These are phyloP conservation scores for Xylariaceae sp. DNA, from an alignment of 2,329 filamentous ascomycete species.

Conservation along the genomic window DNA sequence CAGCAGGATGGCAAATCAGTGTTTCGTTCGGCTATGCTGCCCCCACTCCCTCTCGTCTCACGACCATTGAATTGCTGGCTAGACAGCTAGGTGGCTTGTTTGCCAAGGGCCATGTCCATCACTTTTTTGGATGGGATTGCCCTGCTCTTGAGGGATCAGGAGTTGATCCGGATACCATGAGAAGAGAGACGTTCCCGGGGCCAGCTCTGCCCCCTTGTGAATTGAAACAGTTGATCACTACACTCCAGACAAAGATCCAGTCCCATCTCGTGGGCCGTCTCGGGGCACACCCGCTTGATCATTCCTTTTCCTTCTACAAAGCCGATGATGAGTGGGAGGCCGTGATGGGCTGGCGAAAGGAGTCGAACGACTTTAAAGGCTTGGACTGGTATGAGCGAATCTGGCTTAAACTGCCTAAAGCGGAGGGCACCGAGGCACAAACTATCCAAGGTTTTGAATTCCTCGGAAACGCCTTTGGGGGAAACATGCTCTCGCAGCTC, in stretches of 20 bases:
- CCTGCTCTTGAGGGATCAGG: slow-evolving; percentile 19
- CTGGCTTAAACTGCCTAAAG: slow-evolving; percentile 17
- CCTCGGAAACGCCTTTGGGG: slow-evolving; percentile 28
- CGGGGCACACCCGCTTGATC: slow-evolving; percentile 11
- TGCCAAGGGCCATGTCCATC: slow-evolving; percentile 11
- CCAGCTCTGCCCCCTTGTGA: slow-evolving; percentile 13
- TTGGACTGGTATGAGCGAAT: slow-evolving; percentile 19
- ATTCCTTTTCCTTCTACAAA: slow-evolving; percentile 25
- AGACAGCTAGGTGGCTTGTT: slow-evolving; percentile 28
- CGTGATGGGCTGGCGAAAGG: slow-evolving; percentile 20
- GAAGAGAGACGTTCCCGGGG: slow-evolving; percentile 10
- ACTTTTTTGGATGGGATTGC: slow-evolving; percentile 19
- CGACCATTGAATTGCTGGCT: slow-evolving; percentile 21
- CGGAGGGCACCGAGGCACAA: background rate
- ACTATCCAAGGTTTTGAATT: slow-evolving; percentile 12
- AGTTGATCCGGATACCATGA: slow-evolving; percentile 6
- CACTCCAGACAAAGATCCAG: slow-evolving; percentile 18
- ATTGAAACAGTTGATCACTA: slow-evolving; percentile 11
- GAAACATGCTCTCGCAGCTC: slow-evolving; percentile 23
- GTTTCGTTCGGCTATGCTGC: slow-evolving; percentile 18
- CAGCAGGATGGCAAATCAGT: slow-evolving; percentile 29
- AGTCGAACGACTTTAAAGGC: slow-evolving; percentile 1
- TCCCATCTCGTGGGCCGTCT: slow-evolving; percentile 16
- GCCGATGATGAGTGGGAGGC: slow-evolving; percentile 23
- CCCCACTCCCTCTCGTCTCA: slow-evolving; percentile 1